Evolutionary conservation across 208 protist genomes (phyloP).

Genomic region (Crithidia fasciculata): DNA sequence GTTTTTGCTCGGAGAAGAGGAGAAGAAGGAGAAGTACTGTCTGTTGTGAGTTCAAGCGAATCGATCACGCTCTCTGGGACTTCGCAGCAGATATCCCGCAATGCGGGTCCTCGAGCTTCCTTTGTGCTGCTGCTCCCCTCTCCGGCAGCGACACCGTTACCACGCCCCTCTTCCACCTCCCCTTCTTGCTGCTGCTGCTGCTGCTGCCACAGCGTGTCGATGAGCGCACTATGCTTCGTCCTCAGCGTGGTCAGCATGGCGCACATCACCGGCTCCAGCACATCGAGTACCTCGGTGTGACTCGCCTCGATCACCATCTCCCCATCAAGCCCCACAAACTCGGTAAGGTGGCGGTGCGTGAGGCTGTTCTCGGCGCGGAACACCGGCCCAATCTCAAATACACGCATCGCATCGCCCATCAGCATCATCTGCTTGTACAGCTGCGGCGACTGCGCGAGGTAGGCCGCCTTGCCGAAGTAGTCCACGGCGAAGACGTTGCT

Average conservation of each 20-base stretch:
- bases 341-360: constrained; percentile 99
- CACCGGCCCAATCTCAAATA: constrained; percentile 96
- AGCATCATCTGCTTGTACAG: constrained; percentile 99
- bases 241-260: constrained; percentile 92
- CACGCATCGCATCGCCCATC: constrained; percentile 92
- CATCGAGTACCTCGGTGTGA: constrained; percentile 97
- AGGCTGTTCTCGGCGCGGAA: constrained; percentile 98
- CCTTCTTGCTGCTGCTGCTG: background rate
- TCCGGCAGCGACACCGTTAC: background rate
- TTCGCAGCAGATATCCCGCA: constrained; percentile 30
- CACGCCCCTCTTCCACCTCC: background rate
- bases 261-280: constrained; percentile 94
- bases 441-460: constrained; percentile 98
- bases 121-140: background rate
- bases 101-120: background rate
- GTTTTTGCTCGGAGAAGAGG: background rate
- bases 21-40: background rate
- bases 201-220: constrained; percentile 16
- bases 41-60: background rate
- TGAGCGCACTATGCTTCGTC: constrained; percentile 13
- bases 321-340: constrained; percentile 99
- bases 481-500: constrained; percentile 79
- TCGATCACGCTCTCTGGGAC: constrained; percentile 13
- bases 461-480: constrained; percentile 87
- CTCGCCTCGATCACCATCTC: constrained; percentile 98